phyloP scores from a whole-genome alignment of 768 basidiomycete genomes.

The Mycena latifolia region DNA sequence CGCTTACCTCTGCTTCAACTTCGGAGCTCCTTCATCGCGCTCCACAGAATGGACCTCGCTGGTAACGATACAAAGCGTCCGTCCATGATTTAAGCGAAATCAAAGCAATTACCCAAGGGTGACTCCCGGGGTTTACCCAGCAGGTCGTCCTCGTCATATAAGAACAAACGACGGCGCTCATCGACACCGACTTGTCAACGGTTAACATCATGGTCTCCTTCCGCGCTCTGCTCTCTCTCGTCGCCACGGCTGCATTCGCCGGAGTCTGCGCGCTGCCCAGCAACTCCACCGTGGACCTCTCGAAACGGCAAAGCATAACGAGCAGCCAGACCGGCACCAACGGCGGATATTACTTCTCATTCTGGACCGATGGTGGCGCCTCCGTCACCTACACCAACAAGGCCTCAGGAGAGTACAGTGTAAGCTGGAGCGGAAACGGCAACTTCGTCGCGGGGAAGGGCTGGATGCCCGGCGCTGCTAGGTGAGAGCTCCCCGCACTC shows the following conservation, averaged over 20 bases:
- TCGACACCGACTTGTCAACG: neutral
- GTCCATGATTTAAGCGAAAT: neutral
- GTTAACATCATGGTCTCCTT: conserved; percentile 32
- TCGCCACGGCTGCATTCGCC: conserved; percentile 17
- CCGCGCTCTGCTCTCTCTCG: conserved; percentile 18
- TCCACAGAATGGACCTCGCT: neutral
- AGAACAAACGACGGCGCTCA: neutral
- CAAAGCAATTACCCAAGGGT: neutral
- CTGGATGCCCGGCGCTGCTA: conserved; percentile 47
- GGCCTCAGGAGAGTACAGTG: conserved; percentile 44
- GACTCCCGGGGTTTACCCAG: neutral
- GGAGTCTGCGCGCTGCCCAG: conserved; percentile 35
- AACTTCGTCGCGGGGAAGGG: conserved; percentile 51
- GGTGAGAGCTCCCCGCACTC: conserved; percentile 16
- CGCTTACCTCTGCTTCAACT: neutral
- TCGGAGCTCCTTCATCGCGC: neutral
- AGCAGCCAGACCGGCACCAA: conserved; percentile 42
- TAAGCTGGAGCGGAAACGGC: conserved; percentile 43
- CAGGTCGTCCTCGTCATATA: neutral
- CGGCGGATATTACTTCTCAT: conserved; percentile 47
- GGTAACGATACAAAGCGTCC: neutral
- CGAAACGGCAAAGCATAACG: neutral
- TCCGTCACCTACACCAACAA: conserved; percentile 47
- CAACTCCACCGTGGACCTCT: conserved; percentile 25
- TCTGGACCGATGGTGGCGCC: conserved; percentile 44